Conservation (phyloP, 148 eudicot genomes). For the Silene latifolia region DNA sequence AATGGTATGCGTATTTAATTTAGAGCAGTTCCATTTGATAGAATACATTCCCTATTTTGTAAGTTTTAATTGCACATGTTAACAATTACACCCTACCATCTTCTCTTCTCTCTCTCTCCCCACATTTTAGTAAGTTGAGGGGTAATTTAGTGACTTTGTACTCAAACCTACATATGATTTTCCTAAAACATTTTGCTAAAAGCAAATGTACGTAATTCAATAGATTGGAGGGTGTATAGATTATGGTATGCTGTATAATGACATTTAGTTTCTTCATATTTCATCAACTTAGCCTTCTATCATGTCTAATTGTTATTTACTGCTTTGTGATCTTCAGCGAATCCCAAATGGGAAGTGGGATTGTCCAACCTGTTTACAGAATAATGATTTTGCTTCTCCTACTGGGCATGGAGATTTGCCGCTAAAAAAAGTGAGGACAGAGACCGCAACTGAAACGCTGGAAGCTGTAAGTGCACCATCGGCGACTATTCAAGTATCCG, state of each 20-base stretch:
- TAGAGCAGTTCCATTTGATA: neutral
- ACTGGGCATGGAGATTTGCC: conserved; percentile 33
- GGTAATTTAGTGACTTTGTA: neutral
- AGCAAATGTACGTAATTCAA: neutral
- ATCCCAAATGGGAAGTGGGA: conserved; percentile 90
- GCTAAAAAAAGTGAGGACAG: conserved; percentile 45
- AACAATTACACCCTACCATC: neutral
- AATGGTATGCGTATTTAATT: neutral
- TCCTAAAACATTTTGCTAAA: neutral
- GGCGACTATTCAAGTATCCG: conserved; percentile 36
- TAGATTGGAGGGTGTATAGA: neutral
- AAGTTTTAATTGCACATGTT: neutral
- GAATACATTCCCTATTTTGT: neutral
- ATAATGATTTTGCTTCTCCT: conserved; percentile 35
- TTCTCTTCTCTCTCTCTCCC: neutral
- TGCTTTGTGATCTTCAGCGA: conserved; percentile 37
- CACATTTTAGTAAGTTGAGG: neutral
- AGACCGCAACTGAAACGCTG: conserved; percentile 37
- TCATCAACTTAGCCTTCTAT: conserved; percentile 2
- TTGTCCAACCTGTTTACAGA: conserved; percentile 57
- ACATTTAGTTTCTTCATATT: neutral
- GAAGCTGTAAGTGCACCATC: conserved; percentile 38
- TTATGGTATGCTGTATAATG: conserved; percentile 7
- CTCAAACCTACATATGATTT: neutral
- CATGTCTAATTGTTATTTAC: neutral